Evolutionary conservation across 257 asterid species (phyloP).

Genomic region (Mitragyna speciosa): DNA sequence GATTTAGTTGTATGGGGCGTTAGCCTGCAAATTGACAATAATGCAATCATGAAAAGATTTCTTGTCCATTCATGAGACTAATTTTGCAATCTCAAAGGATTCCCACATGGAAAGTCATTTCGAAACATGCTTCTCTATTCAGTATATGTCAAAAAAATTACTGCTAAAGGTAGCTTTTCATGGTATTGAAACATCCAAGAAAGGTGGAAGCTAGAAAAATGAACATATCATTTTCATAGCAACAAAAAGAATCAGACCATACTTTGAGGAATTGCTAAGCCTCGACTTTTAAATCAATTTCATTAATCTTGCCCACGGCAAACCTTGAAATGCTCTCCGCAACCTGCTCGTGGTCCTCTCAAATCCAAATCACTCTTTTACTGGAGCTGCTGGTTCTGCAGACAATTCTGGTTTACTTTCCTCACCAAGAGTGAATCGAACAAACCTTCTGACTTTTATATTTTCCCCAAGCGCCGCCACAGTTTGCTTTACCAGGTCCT

Average conservation of each 20-base stretch:
- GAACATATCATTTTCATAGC: neutral
- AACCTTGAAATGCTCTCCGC: neutral
- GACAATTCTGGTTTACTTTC: slow-evolving; percentile 25
- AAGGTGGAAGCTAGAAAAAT: neutral
- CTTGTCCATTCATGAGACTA: too few species aligned
- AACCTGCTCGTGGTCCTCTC: neutral
- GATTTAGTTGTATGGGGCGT: neutral
- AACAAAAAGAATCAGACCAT: slow-evolving; percentile 4
- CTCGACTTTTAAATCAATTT: neutral
- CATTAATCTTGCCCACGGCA: neutral
- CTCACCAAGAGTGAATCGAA: slow-evolving; percentile 82
- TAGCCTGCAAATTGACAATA: too few species aligned
- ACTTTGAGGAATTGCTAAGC: neutral
- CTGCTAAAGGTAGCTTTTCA: slow-evolving; percentile 9
- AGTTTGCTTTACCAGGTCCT: slow-evolving; percentile 90
- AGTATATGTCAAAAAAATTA: neutral
- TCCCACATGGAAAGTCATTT: neutral
- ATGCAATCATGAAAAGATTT: too few species aligned
- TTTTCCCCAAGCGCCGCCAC: slow-evolving; percentile 92
- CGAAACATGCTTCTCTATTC: neutral
- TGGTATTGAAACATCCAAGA: slow-evolving; percentile 10
- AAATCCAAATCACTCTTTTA: neutral
- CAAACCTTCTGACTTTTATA: slow-evolving; percentile 77
- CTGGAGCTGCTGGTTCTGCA: slow-evolving; percentile 28
- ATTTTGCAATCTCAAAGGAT: neutral